Conservation (phyloP, 768 basidiomycete genomes). For the Strobilomyces echinocephalus region DNA sequence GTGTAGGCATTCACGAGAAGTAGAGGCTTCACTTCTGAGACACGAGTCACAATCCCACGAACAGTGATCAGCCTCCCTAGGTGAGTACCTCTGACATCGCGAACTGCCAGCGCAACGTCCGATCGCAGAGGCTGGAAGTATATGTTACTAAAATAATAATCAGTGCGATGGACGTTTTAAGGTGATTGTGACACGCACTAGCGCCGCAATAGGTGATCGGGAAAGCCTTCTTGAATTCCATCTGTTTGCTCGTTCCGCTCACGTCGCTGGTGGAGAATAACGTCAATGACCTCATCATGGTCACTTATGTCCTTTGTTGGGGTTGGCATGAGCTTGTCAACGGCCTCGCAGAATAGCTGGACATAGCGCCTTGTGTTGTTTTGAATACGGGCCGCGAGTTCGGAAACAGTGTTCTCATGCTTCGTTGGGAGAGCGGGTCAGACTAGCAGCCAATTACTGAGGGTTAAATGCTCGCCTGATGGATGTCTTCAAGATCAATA, state of each 20-base stretch:
- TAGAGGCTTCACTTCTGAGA: conserved; percentile 97
- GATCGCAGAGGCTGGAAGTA: conserved; percentile 88
- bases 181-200: conserved; percentile 63
- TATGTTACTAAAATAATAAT: conserved; percentile 61
- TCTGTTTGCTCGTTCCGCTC: conserved; percentile 84
- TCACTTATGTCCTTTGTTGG: conserved; percentile 89
- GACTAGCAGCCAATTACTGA: not conserved
- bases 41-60: conserved; percentile 96
- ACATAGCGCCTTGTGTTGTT: conserved; percentile 89
- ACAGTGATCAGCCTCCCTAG: conserved; percentile 95
- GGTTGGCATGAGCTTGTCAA: conserved; percentile 84
- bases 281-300: conserved; percentile 92
- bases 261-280: conserved; percentile 89
- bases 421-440: conserved; percentile 25
- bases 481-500: conserved; percentile 86
- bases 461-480: conserved; percentile 44
- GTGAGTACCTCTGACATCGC: conserved; percentile 80
- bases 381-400: conserved; percentile 74
- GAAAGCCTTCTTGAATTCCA: conserved; percentile 73
- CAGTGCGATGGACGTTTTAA: not conserved
- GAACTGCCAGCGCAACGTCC: conserved; percentile 78
- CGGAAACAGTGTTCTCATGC: conserved; percentile 68
- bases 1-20: conserved; percentile 97
- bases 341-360: conserved; percentile 80
- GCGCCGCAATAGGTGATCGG: conserved; percentile 85